Evolutionary conservation across 768 basidiomycete species (phyloP), one percentile per base, ranked within the genome.

Genomic region (Hebeloma cylindrosporum): DNA sequence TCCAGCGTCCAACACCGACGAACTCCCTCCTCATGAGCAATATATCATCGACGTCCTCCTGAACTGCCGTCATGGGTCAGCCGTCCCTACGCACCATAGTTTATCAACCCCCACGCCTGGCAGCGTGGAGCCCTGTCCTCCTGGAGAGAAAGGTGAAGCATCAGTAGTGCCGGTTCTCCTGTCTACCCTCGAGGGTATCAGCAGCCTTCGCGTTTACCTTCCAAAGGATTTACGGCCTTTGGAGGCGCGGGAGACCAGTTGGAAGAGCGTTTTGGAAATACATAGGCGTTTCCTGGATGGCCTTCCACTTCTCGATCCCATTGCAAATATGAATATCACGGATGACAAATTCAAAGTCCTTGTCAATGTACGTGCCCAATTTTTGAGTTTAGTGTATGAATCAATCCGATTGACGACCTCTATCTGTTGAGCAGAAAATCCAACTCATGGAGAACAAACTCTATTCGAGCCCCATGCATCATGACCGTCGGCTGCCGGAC

Each of bases 241-340:
- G 21, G 73, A 75, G 27, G 80, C 85, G 5, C 75, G 93, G 26
- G 88, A 91, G 50, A 91, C 87, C 2, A 79, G 80, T 1, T 93
- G 90, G 85, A 94, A 93, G 71, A 88, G 86, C 49, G 80, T 98
- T 11, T 61, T 84, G 23, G 95, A 98, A 62, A 90, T 96, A n/a
- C 84, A 93, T 47, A 78, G 84, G 44, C 78, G 94, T 37, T 93
- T 93, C 68, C 89, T 93, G 0, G 79, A 91, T 34, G 93, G 93
- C 1, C 81, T 97, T 43, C 70, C 88, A 0, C 67, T 94, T 6
- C 73, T 99, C 8, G 96, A 98, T 60, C 96, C 96, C 0, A 72
- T 98, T 21, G 77, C 89, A 58, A 92, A 97, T 61, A 93, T 98
- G 93, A 85, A 83, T 7, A 96, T 99, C 62, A 91, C 87, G 46